Evolutionary conservation across 2,329 filamentous ascomycete genomes (phyloP), one percentile per base, ranked within the genome.

Genomic region (Knufia fluminis): DNA sequence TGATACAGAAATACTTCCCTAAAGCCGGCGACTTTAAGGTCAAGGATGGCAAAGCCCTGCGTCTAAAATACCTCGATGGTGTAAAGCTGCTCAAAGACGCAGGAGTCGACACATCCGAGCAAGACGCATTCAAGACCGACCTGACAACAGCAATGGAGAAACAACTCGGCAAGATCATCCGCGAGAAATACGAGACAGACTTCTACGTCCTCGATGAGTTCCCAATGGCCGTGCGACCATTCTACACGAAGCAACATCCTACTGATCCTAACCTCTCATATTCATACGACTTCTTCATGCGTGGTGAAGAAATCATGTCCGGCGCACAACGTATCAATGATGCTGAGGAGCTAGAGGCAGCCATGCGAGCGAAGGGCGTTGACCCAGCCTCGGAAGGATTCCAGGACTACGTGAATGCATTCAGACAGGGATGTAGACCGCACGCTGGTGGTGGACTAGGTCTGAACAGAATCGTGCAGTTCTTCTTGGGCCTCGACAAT

Each of bases 191-290:
- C 76, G 79, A 85, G 64, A 92, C 89, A 52, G 92, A 98, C 71
- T 97, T 97, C 72, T 97, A 95, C 72, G 83, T 94, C 19, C 78
- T 98, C 54, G 91, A 97, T 74, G 92, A 97, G 70, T 98, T 95
- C 76, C 92, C 92, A 39, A 82, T 92, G 67, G 74, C 76, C 32
- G 86, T 92, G 17, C 80, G 92, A 24, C 91, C 91, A 3, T 95
- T 95, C 70, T 97, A 96, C 70, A 89, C 91, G 54, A 87, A 91
- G 72, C 81, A 86, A 48, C 85, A 86, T 62, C 78, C 79, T 2
- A 71, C 77, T 38, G 78, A 85, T 60, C 74, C 78, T 49, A 73
- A 74, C 31, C 77, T 87, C 55, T 86, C 75, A 38, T 82, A 83
- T 69, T 79, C 75, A 2, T 83, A 82, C 66, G 80, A 83, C 64